Evolutionary conservation across 768 basidiomycete species (phyloP).

Genomic region (Lentinula lateritia): DNA sequence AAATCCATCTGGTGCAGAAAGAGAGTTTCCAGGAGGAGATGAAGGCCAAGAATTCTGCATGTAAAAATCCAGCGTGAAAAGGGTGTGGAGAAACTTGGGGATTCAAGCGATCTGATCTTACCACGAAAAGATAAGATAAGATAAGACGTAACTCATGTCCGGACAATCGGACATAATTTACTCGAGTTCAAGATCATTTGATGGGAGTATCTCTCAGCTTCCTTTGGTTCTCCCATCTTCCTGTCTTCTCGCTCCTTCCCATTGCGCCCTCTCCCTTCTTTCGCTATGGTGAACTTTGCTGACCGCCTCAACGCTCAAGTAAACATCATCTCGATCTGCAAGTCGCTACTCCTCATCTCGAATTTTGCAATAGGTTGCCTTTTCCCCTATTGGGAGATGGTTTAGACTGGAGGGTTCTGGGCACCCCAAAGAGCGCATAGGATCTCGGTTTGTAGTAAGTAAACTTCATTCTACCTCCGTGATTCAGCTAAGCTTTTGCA

Average conservation of each 20-base stretch:
- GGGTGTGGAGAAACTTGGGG: background rate
- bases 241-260: background rate
- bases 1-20: slow-evolving; percentile 1
- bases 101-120: background rate
- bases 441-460: slow-evolving; percentile 55
- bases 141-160: background rate
- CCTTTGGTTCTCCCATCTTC: background rate
- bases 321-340: background rate
- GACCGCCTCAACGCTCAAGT: slow-evolving; percentile 39
- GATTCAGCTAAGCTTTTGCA: slow-evolving; percentile 17
- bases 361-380: slow-evolving; percentile 31
- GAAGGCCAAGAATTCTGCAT: slow-evolving; percentile 3
- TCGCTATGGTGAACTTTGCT: slow-evolving; percentile 29
- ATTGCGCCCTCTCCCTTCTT: background rate
- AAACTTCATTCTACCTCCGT: background rate
- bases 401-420: slow-evolving; percentile 73
- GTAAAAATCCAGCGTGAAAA: background rate
- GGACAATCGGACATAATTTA: background rate
- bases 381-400: slow-evolving; percentile 52
- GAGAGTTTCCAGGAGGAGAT: background rate
- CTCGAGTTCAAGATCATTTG: background rate
- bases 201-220: background rate
- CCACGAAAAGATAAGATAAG: background rate
- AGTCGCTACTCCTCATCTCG: background rate
- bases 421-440: slow-evolving; percentile 52